Percentiles rank a stretch among this genome's conserved stretches.
Evolutionary conservation across 352 stramenopile species (phyloP).

Genomic region (Elongisporangium senticosum): DNA sequence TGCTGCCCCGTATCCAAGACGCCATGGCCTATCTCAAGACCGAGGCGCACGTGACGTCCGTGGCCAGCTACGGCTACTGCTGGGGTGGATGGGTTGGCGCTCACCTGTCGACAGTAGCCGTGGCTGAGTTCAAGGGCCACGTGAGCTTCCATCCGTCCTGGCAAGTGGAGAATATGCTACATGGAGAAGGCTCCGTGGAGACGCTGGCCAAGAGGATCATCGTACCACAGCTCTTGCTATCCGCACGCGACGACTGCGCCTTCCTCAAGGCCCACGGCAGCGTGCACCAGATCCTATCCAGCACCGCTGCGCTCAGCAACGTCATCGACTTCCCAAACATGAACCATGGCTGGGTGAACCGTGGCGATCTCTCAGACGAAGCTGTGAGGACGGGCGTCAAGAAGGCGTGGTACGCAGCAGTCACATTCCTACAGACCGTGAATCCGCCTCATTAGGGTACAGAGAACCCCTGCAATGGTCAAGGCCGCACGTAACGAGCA

Average conservation of each 20-base stretch:
- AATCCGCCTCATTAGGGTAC: constrained; percentile 11
- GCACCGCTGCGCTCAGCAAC: constrained; percentile 12
- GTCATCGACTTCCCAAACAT: constrained; percentile 42
- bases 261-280: constrained; percentile 22
- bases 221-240: constrained; percentile 37
- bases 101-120: constrained; percentile 10
- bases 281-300: constrained; percentile 36
- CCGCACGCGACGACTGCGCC: constrained; percentile 34
- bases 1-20: constrained; percentile 4
- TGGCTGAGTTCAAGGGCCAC: constrained; percentile 17
- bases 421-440: constrained; percentile 29
- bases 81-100: constrained; percentile 6
- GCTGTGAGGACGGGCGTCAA: constrained; percentile 24
- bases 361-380: constrained; percentile 38
- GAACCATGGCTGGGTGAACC: constrained; percentile 55
- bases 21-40: constrained; percentile 24
- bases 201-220: constrained; percentile 31
- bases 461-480: not conserved
- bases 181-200: constrained; percentile 23
- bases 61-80: constrained; percentile 8
- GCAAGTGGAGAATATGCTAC: constrained; percentile 25
- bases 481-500: not conserved
- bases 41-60: constrained; percentile 15
- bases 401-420: constrained; percentile 32
- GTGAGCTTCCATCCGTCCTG: constrained; percentile 24